Evolutionary conservation across 345 rosid genomes (phyloP), one percentile per base, ranked within the genome.

Genomic region (Iberis pinnata): DNA sequence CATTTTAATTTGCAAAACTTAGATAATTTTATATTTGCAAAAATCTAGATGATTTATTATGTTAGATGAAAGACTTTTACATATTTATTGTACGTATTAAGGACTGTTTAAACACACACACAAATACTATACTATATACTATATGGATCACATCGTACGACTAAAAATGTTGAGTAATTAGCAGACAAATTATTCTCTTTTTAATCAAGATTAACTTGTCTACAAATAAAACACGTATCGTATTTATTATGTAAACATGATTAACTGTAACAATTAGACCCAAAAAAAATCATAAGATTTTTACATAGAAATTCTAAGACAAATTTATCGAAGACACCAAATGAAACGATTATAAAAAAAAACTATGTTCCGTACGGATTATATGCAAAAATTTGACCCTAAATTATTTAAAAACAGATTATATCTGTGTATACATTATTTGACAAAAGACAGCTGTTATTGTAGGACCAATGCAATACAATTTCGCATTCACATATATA

Each of bases 251-350:
- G 54, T 32, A 39, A 38, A 31, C 46, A 46, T 31, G 25, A 17
- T n/a, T 13, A 53, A 40, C 59, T 24, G 43, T 46, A 20, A 53
- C 18, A 32, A 32, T n/a, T 32, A 45, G 48, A 53, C 61, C n/a
- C n/a, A n/a, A 59, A 59, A 53, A 31, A 60, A 60, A 45, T 32
- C 50, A 47, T 38, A 67, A 44, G 49, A 38, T 7, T n/a, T n/a
- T n/a, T 12, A 20, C 43, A 17, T 46, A 76, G 74, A 76, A 75
- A 66, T 69, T 55, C 49, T 68, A 67, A 58, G 81, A 84, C 83
- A 84, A 77, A 25, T 66, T 65, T 67, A 78, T 80, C 61, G 85
- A 72, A 58, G 60, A 41, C 49, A 61, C 71, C 31, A 68, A 43
- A 44, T 16, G 60, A 61, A 39, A 76, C 51, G 76, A 78, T 80